Percentiles rank a stretch among this genome's conserved stretches.
Conservation (phyloP, 495 filamentous ascomycete genomes). For the Amniculicola lignicola region DNA sequence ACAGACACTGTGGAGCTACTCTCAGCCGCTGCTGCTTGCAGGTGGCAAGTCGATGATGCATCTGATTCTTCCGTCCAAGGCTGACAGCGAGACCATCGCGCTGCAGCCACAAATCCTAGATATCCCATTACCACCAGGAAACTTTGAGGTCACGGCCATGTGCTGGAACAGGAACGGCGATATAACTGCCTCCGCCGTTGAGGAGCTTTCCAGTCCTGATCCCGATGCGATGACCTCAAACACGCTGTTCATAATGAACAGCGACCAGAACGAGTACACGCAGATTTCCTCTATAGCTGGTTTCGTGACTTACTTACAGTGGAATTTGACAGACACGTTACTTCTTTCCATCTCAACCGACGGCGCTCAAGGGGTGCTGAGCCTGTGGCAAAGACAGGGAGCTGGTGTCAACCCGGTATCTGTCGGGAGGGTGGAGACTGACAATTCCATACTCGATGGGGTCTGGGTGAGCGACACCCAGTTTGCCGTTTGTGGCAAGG, state of each 20-base stretch:
- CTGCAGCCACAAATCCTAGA: background rate
- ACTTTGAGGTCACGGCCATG: constrained; percentile 21
- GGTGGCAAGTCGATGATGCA: constrained; percentile 26
- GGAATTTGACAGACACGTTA: constrained; percentile 14
- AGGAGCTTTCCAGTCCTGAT: constrained; percentile 22
- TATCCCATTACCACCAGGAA: constrained; percentile 14
- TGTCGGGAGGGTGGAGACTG: constrained; percentile 20
- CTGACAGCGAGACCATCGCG: background rate
- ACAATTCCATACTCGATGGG: constrained; percentile 33
- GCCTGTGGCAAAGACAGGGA: no score
- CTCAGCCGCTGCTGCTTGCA: constrained; percentile 12
- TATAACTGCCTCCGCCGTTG: constrained; percentile 13
- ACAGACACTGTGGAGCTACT: constrained; percentile 21
- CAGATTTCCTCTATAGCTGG: constrained; percentile 26
- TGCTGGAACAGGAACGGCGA: constrained; percentile 21
- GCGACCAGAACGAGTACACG: constrained; percentile 12
- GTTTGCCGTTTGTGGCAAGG: constrained; percentile 35
- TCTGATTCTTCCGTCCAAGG: constrained; percentile 5
- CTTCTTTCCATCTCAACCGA: constrained; percentile 31
- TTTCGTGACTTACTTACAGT: constrained; percentile 22
- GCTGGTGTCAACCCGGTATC: no score
- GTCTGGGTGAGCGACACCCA: constrained; percentile 30
- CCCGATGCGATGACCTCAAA: constrained; percentile 25
- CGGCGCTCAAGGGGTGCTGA: constrained; percentile 8
- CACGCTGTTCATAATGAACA: constrained; percentile 24